Base-by-base conservation (phyloP, 1,284 basidiomycete genomes). In the Papiliotrema flavescens region DNA sequence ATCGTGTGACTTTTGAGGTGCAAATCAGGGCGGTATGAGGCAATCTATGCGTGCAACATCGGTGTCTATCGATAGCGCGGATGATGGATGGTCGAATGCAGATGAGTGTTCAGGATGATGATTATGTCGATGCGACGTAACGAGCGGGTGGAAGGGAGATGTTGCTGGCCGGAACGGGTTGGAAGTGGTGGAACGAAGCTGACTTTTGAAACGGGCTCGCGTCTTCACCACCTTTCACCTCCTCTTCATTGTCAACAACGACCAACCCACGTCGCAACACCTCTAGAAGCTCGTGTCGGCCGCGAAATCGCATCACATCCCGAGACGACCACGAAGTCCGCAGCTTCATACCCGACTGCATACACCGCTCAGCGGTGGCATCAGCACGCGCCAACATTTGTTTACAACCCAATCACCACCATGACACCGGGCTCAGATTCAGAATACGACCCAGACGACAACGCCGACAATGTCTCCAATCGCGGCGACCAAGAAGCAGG, bases 41-140 rank as follows among this genome's bases (percentile, higher is more conserved):
- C 34, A 39, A 24, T 53, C 44, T 61, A 57, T n/a, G 15, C 15
- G 17, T 28, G n/a, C 19, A 19, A 41, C 43, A 54, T 36, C 19
- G 62, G 60, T 67, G 62, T 63, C 60, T 55, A 50, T 49, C 35
- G 70, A 63, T 49, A 75, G 71, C 64, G 53, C n/a, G 23, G 43
- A 37, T 23, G 52, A 44, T 43, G 46, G 41, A 23, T 47, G 46
- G 40, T 59, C 9, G 1, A 6, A 9, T 51, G 26, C 24, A 26
- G 17, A 11, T n/a, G 22, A 15, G 41, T 15, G 23, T n/a, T 22
- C 1, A 28, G 49, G 23, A 68, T 69, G 28, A 6, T 32, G 11
- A 6, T 5, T 32, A 32, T 32, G 28, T 11, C 28, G 28, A 32
- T 32, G 28, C 28, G 5, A 32, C 6, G 28, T 32, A 32, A 32